phyloP scores from a whole-genome alignment of 192 early-diverging fungal species.

The Backusella australiensis region DNA sequence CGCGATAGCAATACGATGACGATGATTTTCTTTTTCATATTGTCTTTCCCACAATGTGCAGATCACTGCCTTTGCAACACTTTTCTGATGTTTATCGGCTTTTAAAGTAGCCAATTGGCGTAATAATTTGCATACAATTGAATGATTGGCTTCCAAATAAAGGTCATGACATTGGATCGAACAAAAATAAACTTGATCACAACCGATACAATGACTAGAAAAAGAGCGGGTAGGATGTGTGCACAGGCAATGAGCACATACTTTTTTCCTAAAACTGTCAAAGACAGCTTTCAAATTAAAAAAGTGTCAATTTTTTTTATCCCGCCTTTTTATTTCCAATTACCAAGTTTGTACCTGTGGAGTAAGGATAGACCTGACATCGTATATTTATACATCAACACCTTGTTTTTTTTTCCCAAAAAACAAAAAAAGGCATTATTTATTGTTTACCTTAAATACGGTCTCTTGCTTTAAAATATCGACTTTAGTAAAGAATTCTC shows the following conservation, averaged over 20 bases:
- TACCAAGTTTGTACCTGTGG: slow-evolving; percentile 17
- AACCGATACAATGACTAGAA: slow-evolving; percentile 49
- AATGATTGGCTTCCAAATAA: slow-evolving; percentile 35
- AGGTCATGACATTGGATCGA: slow-evolving; percentile 41
- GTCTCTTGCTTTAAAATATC: not conserved
- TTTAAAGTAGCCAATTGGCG: slow-evolving; percentile 61
- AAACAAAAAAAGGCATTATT: not conserved
- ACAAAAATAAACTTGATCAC: slow-evolving; percentile 63
- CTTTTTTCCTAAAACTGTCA: slow-evolving; percentile 59
- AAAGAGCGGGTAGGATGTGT: slow-evolving; percentile 49
- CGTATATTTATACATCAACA: not conserved
- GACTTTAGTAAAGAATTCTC: slow-evolving; percentile 7
- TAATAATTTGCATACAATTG: slow-evolving; percentile 45
- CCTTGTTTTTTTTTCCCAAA: not conserved
- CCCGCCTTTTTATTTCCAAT: not conserved
- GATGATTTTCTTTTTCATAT: not conserved
- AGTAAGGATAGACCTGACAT: slow-evolving; percentile 22
- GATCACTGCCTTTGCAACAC: slow-evolving; percentile 58
- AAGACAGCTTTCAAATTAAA: slow-evolving; percentile 38
- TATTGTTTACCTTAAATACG: not conserved
- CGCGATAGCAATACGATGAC: slow-evolving; percentile 9
- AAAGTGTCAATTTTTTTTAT: not conserved
- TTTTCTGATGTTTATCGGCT: slow-evolving; percentile 59
- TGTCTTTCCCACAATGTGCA: slow-evolving; percentile 44
- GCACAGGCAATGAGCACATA: slow-evolving; percentile 61